Percentiles rank a stretch among this genome's conserved stretches.
These are phyloP conservation scores for Fusarium metavorans DNA, from an alignment of 2,329 filamentous ascomycete species.

Conservation along the genomic window DNA sequence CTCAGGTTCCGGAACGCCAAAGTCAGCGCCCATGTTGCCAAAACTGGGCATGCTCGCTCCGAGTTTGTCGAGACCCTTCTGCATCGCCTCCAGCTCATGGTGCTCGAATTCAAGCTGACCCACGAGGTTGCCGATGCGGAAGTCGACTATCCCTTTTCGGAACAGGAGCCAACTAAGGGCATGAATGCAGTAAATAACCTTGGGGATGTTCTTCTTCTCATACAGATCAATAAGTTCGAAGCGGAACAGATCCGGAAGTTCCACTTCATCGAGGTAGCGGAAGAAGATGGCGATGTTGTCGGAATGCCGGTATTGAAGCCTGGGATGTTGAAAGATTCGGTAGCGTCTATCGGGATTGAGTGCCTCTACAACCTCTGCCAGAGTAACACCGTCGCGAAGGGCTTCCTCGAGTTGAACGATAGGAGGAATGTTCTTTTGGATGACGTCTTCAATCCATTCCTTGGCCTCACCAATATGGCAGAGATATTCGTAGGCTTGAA, in stretches of 20 bases:
- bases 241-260: constrained; percentile 93
- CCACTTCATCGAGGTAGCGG: constrained; percentile 89
- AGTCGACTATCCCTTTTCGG: constrained; percentile 93
- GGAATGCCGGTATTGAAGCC: constrained; percentile 92
- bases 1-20: constrained; percentile 81
- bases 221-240: constrained; percentile 98
- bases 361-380: constrained; percentile 93
- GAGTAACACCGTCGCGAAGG: constrained; percentile 89
- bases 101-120: constrained; percentile 98
- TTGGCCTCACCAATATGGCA: constrained; percentile 99
- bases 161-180: constrained; percentile 97
- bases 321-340: constrained; percentile 87
- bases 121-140: constrained; percentile 95
- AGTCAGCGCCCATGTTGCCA: constrained; percentile 95
- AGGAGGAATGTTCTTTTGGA: constrained; percentile 85
- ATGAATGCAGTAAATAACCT: constrained; percentile 99
- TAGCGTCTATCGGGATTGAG: constrained; percentile 81
- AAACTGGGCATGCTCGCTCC: constrained; percentile 98
- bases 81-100: constrained; percentile 95
- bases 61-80: constrained; percentile 95
- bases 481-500: constrained; percentile 97
- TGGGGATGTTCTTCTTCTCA: constrained; percentile 99
- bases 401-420: constrained; percentile 96
- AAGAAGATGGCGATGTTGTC: constrained; percentile 99
- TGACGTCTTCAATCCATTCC: constrained; percentile 97